phyloP scores from a whole-genome alignment of 495 filamentous ascomycete species.

The Hypoxylon rickii region DNA sequence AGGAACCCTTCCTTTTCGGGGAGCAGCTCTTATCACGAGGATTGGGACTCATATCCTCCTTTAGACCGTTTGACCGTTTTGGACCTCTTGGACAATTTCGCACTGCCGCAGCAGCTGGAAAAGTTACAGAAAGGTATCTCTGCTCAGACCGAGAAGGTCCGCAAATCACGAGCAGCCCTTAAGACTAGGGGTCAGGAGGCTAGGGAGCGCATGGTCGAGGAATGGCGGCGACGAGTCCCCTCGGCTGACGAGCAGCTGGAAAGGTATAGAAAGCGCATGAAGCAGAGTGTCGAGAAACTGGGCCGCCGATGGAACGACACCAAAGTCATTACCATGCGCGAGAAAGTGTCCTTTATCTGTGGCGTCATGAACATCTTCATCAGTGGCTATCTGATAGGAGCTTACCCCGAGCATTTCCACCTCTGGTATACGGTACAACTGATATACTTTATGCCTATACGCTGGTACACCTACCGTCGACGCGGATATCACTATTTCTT shows the following conservation, averaged over 20 bases:
- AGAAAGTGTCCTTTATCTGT: constrained; percentile 95
- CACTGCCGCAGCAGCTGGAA: constrained; percentile 85
- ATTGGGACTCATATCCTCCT: constrained; percentile 83
- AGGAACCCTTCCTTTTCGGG: constrained; percentile 75
- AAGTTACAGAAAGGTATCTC: constrained; percentile 79
- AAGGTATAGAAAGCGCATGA: constrained; percentile 86
- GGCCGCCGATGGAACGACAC: constrained; percentile 85
- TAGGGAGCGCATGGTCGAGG: constrained; percentile 77
- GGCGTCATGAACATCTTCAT: constrained; percentile 97
- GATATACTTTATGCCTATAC: constrained; percentile 94
- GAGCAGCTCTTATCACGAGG: constrained; percentile 80
- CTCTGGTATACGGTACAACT: constrained; percentile 88
- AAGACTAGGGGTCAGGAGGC: constrained; percentile 51
- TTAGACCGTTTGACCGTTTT: constrained; percentile 91
- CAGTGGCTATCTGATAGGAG: constrained; percentile 91
- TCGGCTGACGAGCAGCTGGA: constrained; percentile 91
- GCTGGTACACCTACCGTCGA: constrained; percentile 86
- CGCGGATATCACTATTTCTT: constrained; percentile 96
- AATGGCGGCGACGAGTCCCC: constrained; percentile 81
- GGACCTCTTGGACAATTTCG: constrained; percentile 91
- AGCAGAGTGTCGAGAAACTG: constrained; percentile 81
- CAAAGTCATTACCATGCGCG: constrained; percentile 81
- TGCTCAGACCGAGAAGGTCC: constrained; percentile 82
- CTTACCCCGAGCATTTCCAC: constrained; percentile 83
- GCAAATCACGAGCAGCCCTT: constrained; percentile 77